phyloP scores from a whole-genome alignment of 495 filamentous ascomycete genomes.

The Barbatosphaeria neglecta region DNA sequence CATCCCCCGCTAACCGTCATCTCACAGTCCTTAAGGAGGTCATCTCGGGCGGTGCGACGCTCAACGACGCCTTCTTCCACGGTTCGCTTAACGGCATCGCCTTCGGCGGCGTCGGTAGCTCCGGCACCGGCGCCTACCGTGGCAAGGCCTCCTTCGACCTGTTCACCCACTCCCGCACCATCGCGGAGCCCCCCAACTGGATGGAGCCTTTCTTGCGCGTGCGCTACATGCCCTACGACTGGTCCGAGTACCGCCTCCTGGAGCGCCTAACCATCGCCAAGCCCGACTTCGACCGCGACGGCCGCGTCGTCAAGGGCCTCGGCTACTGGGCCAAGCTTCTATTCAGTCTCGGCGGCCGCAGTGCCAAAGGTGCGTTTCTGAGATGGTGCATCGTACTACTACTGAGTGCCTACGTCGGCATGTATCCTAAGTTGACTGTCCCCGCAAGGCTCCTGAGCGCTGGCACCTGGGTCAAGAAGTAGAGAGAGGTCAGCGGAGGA shows the following conservation, averaged over 20 bases:
- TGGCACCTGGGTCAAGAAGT: neutral
- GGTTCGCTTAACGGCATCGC: constrained; percentile 60
- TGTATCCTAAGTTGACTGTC: neutral
- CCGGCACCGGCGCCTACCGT: constrained; percentile 72
- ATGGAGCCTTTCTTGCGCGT: constrained; percentile 61
- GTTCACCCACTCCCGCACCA: constrained; percentile 69
- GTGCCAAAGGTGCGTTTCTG: constrained; percentile 35
- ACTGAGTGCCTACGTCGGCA: neutral
- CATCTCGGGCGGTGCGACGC: constrained; percentile 64
- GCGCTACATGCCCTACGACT: constrained; percentile 68
- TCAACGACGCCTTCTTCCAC: constrained; percentile 81
- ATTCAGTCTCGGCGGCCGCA: constrained; percentile 31
- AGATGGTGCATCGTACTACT: constrained; percentile 33
- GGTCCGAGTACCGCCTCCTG: constrained; percentile 41
- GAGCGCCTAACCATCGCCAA: constrained; percentile 41
- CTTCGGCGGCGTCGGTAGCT: constrained; percentile 87
- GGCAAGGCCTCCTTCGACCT: constrained; percentile 74
- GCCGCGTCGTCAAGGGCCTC: constrained; percentile 40
- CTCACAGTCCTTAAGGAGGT: constrained; percentile 45
- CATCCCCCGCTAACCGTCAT: constrained; percentile 9
- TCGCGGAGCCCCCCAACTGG: constrained; percentile 71
- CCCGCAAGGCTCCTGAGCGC: neutral
- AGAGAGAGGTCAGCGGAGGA: no score
- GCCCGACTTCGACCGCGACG: constrained; percentile 78
- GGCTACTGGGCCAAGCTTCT: constrained; percentile 36